phyloP scores from a whole-genome alignment of 2,329 filamentous ascomycete species.

The Fusarium dlaminii region DNA sequence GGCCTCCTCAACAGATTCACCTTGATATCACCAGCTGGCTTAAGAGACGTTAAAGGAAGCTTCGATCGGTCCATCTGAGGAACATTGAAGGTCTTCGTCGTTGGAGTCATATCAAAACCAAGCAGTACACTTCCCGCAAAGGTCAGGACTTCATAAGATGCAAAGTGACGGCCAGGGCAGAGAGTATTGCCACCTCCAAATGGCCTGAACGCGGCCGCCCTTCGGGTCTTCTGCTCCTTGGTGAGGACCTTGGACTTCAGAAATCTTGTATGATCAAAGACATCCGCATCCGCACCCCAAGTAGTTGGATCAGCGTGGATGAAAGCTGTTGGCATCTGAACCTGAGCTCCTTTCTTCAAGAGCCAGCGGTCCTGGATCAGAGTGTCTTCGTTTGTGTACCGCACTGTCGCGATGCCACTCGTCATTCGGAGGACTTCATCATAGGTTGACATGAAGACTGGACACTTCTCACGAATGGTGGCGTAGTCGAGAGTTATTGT shows the following conservation, averaged over 20 bases:
- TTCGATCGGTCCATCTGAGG: conserved; percentile 31
- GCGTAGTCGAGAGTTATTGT: neutral
- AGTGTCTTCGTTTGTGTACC: conserved; percentile 35
- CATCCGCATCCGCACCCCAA: conserved; percentile 25
- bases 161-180: conserved; percentile 31
- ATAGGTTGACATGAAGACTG: conserved; percentile 28
- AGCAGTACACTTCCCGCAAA: conserved; percentile 26
- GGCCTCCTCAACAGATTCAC: neutral
- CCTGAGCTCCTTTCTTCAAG: conserved; percentile 32
- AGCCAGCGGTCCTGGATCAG: conserved; percentile 20
- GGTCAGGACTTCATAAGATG: conserved; percentile 26
- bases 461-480: conserved; percentile 20
- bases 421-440: conserved; percentile 33
- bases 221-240: conserved; percentile 22
- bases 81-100: neutral
- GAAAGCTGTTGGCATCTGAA: conserved; percentile 36
- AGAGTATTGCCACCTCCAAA: conserved; percentile 34
- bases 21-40: conserved; percentile 17
- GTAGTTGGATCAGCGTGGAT: conserved; percentile 30
- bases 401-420: conserved; percentile 30
- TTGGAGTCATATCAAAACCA: conserved; percentile 24
- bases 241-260: conserved; percentile 11
- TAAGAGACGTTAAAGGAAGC: conserved; percentile 29
- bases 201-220: conserved; percentile 26
- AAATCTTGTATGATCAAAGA: conserved; percentile 32